These are phyloP conservation scores for Yamadazyma akitaensis DNA, from an alignment of 805 yeast genomes.

Conservation along the genomic window DNA sequence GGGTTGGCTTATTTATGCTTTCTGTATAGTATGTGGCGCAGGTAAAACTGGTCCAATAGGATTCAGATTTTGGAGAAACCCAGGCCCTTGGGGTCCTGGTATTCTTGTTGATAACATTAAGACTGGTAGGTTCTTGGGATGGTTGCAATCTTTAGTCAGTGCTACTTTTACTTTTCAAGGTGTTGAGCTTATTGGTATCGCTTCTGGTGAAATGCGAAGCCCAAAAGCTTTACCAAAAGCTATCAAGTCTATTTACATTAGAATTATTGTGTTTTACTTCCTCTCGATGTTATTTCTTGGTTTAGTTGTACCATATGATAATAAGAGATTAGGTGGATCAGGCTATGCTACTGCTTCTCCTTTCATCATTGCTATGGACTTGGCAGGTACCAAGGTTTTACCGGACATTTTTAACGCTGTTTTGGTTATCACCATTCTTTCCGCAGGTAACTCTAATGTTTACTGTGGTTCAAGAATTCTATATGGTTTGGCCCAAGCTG, in stretches of 20 bases:
- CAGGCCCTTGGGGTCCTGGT: slow-evolving; percentile 75
- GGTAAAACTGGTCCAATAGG: slow-evolving; percentile 69
- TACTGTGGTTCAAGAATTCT: slow-evolving; percentile 70
- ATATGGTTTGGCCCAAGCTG: slow-evolving; percentile 58
- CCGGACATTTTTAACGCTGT: slow-evolving; percentile 77
- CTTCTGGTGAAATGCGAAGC: slow-evolving; percentile 71
- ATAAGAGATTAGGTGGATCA: slow-evolving; percentile 47
- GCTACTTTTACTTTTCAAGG: slow-evolving; percentile 85
- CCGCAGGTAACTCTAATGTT: slow-evolving; percentile 78
- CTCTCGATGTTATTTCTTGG: slow-evolving; percentile 66
- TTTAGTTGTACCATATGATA: slow-evolving; percentile 65
- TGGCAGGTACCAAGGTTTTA: slow-evolving; percentile 62
- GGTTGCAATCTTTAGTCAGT: slow-evolving; percentile 64
- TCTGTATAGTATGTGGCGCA: slow-evolving; percentile 75
- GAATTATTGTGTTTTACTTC: slow-evolving; percentile 67
- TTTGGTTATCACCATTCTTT: slow-evolving; percentile 59
- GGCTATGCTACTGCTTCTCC: slow-evolving; percentile 56
- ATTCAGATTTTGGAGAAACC: slow-evolving; percentile 77
- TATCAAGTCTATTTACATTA: slow-evolving; percentile 61
- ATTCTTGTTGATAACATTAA: slow-evolving; percentile 44
- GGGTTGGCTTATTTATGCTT: slow-evolving; percentile 64
- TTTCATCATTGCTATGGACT: slow-evolving; percentile 66
- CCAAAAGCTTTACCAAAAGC: slow-evolving; percentile 74
- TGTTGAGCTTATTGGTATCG: slow-evolving; percentile 69
- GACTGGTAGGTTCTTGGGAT: slow-evolving; percentile 63